phyloP scores from a whole-genome alignment of 768 basidiomycete genomes.

The Terana coerulea region DNA sequence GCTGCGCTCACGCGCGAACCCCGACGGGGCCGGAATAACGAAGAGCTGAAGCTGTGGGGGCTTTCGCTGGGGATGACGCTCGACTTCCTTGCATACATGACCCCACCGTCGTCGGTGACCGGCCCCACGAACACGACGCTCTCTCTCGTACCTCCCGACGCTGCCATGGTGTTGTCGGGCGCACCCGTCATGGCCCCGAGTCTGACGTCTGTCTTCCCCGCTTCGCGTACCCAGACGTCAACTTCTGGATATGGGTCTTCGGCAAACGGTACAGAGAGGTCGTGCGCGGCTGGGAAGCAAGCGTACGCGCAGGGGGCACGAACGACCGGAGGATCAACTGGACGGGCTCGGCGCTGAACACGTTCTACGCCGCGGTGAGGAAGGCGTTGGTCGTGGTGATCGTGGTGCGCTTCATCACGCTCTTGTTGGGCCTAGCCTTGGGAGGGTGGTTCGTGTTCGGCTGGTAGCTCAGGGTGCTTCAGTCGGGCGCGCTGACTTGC shows the following conservation, averaged over 20 bases:
- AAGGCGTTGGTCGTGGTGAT: conserved; percentile 95
- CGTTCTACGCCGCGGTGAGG: conserved; percentile 92
- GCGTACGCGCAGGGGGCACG: conserved; percentile 66
- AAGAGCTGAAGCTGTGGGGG: conserved; percentile 88
- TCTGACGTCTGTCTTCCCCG: conserved; percentile 88
- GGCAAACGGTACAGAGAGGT: conserved; percentile 92
- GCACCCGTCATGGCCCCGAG: conserved; percentile 49
- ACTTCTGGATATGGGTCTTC: conserved; percentile 99
- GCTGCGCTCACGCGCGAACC: conserved; percentile 7
- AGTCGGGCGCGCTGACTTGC: too few species aligned
- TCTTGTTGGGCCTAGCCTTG: conserved; percentile 64
- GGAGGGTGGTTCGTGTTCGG: conserved; percentile 78
- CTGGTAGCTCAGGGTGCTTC: too few species aligned
- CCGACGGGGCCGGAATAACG: conserved; percentile 12
- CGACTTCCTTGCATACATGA: conserved; percentile 89
- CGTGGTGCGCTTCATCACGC: conserved; percentile 75
- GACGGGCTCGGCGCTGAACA: conserved; percentile 88
- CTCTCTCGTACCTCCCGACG: conserved; percentile 27
- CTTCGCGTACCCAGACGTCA: conserved; percentile 96
- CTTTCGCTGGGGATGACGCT: conserved; percentile 93
- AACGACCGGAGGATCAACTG: conserved; percentile 93
- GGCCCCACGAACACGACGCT: too few species aligned
- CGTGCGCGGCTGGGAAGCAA: conserved; percentile 90
- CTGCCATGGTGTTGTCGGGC: conserved; percentile 27
- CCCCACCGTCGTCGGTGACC: conserved; percentile 34